Percentiles rank a stretch among this genome's conserved stretches.
Conservation (phyloP, 305 asterid genomes). For the Fraxinus floribunda region DNA sequence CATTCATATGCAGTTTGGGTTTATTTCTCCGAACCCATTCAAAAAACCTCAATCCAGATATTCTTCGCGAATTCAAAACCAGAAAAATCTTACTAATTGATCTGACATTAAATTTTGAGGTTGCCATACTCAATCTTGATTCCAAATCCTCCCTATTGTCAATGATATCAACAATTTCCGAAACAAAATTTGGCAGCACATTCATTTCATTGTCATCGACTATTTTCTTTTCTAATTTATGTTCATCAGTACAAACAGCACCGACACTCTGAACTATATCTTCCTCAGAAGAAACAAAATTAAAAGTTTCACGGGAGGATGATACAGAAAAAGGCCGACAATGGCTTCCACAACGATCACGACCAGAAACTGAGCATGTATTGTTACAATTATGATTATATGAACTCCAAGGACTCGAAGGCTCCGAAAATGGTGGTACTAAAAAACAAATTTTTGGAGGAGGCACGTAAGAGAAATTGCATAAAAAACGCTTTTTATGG, state of each 20-base stretch:
- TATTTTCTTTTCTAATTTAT: conserved; percentile 10
- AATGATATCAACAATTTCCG: conserved; percentile 46
- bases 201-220: not conserved
- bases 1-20: conserved; percentile 38
- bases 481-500: not conserved
- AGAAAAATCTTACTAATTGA: conserved; percentile 43
- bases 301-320: conserved; percentile 24
- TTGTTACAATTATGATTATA: not conserved
- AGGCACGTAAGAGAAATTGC: not conserved
- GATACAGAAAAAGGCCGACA: conserved; percentile 22
- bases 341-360: conserved; percentile 8
- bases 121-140: conserved; percentile 34
- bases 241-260: conserved; percentile 15
- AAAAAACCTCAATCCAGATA: conserved; percentile 57
- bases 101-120: conserved; percentile 28
- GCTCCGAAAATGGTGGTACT: conserved; percentile 4
- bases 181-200: conserved; percentile 23
- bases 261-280: conserved; percentile 22
- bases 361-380: not conserved
- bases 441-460: not conserved
- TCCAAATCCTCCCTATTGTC: conserved; percentile 46
- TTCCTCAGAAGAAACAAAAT: conserved; percentile 22
- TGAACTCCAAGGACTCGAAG: not conserved
- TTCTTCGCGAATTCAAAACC: conserved; percentile 39
- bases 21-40: conserved; percentile 46